Percentiles rank a stretch among this genome's conserved stretches.
Evolutionary conservation across 257 asterid genomes (phyloP).

Genomic region (Jacaranda copaia): DNA sequence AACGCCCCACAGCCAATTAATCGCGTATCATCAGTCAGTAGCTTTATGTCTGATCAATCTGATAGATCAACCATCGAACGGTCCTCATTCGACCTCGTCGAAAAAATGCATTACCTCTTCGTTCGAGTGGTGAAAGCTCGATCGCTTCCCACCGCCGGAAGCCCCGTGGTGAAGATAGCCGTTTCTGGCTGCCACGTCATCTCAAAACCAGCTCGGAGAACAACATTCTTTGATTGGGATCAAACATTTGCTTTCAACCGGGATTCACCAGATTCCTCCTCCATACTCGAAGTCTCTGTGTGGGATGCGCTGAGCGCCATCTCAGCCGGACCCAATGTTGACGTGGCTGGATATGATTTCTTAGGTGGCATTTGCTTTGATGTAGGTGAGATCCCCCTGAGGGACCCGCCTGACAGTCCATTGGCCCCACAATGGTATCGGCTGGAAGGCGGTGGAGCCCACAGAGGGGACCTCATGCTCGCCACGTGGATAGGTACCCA

Average conservation of each 20-base stretch:
- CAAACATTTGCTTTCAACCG: constrained; percentile 80
- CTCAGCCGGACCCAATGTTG: constrained; percentile 31
- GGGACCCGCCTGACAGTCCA: constrained; percentile 94
- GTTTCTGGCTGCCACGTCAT: constrained; percentile 73
- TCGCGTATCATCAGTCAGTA: constrained; percentile 74
- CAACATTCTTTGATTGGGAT: constrained; percentile 76
- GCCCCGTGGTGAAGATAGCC: constrained; percentile 75
- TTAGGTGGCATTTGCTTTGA: constrained; percentile 92
- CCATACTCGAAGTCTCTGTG: constrained; percentile 76
- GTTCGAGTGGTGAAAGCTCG: constrained; percentile 82
- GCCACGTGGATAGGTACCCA: constrained; percentile 96
- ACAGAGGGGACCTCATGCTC: constrained; percentile 85
- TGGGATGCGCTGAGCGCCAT: constrained; percentile 62
- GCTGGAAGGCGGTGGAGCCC: constrained; percentile 91
- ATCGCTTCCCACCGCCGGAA: constrained; percentile 70
- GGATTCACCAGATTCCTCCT: constrained; percentile 67
- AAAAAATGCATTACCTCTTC: constrained; percentile 86
- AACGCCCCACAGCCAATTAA: constrained; percentile 71
- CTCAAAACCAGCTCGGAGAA: constrained; percentile 76
- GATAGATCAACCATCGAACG: constrained; percentile 65
- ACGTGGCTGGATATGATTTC: constrained; percentile 66
- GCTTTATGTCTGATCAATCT: constrained; percentile 71
- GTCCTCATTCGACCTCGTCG: constrained; percentile 86
- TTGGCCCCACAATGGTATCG: constrained; percentile 95
- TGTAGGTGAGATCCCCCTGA: constrained; percentile 76